Evolutionary conservation across 73 alveolate genomes (phyloP), one percentile per base, ranked within the genome.

Genomic region (Blepharisma japonicum): DNA sequence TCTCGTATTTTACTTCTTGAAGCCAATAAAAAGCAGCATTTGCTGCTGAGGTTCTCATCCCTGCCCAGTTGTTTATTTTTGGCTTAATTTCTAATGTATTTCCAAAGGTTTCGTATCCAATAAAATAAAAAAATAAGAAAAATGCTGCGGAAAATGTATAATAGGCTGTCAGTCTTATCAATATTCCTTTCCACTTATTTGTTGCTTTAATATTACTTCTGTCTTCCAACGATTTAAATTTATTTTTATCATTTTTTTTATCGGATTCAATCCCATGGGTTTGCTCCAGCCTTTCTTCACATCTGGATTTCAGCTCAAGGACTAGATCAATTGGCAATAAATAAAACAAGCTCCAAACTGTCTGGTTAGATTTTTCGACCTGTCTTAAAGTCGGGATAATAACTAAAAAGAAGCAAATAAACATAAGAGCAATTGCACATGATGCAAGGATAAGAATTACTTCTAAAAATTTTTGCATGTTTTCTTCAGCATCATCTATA

Each of bases 11-110:
- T 14, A 53, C 27, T 53, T 53, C 67, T 53, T 53, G 67, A 53
- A 53, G 67, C 67, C 67, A 53, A 53, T 14, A 53, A 53, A 53
- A 53, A 53, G 67, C 67, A 14, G 67, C 67, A 53, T 53, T 53
- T 53, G 67, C 23, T 11, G n/a, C 23, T 11, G n/a, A 53, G 23
- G 67, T 53, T 20, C 67, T 53, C n/a, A 53, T 11, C 67, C 67
- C 67, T 53, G 67, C n/a, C 67, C n/a, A 14, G 67, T 53, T 53
- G 23, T 14, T 20, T 14, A 53, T 11, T 53, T 53, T 53, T 14
- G 67, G 67, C 23, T 53, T 53, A 53, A 53, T 53, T 20, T 20
- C 23, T 53, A 53, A 53, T 14, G 23, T 25, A 14, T n/a, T 9
- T n/a, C 74, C 74, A 5, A 61, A 61, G 47, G 14, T 61, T 48